Percentiles rank a stretch among this genome's conserved stretches.
These are phyloP conservation scores for Diaporthe nobilis DNA, from an alignment of 2,329 filamentous ascomycete species.

Conservation along the genomic window DNA sequence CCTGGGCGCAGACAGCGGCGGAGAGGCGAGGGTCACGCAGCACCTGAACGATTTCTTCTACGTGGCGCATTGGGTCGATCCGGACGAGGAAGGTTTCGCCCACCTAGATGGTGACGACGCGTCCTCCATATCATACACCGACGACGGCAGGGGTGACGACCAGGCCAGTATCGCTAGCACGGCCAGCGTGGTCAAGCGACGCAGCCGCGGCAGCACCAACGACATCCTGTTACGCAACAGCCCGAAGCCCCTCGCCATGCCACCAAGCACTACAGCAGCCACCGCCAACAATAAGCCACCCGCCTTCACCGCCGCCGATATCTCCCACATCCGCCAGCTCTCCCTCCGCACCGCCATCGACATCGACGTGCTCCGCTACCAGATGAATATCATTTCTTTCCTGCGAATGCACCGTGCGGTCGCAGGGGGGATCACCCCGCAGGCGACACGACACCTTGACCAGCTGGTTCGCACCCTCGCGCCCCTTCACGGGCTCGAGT, in stretches of 20 bases:
- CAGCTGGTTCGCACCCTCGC: constrained; percentile 80
- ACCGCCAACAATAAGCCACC: constrained; percentile 36
- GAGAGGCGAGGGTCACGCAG: constrained; percentile 63
- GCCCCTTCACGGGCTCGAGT: constrained; percentile 84
- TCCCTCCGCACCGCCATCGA: constrained; percentile 74
- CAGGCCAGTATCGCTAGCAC: constrained; percentile 48
- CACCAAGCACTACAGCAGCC: neutral
- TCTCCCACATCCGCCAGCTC: constrained; percentile 72
- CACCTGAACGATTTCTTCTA: constrained; percentile 87
- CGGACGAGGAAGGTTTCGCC: constrained; percentile 77
- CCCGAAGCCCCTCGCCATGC: constrained; percentile 17
- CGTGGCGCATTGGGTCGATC: constrained; percentile 87
- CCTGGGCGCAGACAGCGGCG: constrained; percentile 64
- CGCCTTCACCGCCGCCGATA: constrained; percentile 57
- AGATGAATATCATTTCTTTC: constrained; percentile 90
- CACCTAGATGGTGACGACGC: constrained; percentile 76
- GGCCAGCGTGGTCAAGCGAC: constrained; percentile 61
- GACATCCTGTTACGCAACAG: constrained; percentile 29
- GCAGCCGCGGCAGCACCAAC: constrained; percentile 24
- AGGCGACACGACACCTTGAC: constrained; percentile 83
- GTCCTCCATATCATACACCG: constrained; percentile 41
- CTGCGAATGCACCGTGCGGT: constrained; percentile 91
- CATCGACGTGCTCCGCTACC: constrained; percentile 85
- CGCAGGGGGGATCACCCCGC: constrained; percentile 80
- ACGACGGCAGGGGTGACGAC: constrained; percentile 38